These are phyloP conservation scores for Malbranchea zuffiana DNA, from an alignment of 2,329 filamentous ascomycete genomes.

Conservation along the genomic window DNA sequence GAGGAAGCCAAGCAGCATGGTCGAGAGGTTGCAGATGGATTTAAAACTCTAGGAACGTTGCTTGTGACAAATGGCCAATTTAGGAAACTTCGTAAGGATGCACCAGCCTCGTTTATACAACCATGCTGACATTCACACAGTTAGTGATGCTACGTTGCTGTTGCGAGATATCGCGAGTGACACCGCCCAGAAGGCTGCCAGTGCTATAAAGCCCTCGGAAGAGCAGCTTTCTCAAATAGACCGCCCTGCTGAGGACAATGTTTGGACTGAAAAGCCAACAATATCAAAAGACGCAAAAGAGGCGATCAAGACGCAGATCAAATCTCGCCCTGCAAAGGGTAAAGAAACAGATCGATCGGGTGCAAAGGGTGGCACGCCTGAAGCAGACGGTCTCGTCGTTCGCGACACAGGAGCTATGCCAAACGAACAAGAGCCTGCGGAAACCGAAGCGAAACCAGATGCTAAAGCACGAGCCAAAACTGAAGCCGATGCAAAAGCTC, in stretches of 20 bases:
- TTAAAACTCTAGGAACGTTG: constrained; percentile 78
- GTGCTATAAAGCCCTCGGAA: constrained; percentile 63
- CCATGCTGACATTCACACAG: constrained; percentile 29
- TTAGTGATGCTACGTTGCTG: constrained; percentile 70
- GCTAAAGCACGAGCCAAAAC: constrained; percentile 52
- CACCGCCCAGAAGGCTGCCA: constrained; percentile 67
- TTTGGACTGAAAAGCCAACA: constrained; percentile 81
- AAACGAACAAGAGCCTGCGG: constrained; percentile 22
- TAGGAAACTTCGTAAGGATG: constrained; percentile 65
- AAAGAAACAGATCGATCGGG: background rate
- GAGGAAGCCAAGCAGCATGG: constrained; percentile 71
- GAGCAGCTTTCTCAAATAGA: constrained; percentile 70
- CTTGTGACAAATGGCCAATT: constrained; percentile 95
- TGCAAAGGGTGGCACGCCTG: constrained; percentile 30
- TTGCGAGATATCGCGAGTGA: constrained; percentile 87
- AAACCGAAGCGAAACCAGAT: constrained; percentile 23
- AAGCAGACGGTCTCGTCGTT: background rate
- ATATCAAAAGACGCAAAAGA: constrained; percentile 59
- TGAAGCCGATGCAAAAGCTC: constrained; percentile 37
- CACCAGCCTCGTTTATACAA: constrained; percentile 17
- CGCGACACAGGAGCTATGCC: background rate
- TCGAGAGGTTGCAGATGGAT: constrained; percentile 68
- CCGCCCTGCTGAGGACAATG: constrained; percentile 74
- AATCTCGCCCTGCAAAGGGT: too few species aligned
- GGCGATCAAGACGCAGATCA: constrained; percentile 48